These are phyloP conservation scores for Pythium rishiriense DNA, from an alignment of 352 stramenopile species.

Conservation along the genomic window DNA sequence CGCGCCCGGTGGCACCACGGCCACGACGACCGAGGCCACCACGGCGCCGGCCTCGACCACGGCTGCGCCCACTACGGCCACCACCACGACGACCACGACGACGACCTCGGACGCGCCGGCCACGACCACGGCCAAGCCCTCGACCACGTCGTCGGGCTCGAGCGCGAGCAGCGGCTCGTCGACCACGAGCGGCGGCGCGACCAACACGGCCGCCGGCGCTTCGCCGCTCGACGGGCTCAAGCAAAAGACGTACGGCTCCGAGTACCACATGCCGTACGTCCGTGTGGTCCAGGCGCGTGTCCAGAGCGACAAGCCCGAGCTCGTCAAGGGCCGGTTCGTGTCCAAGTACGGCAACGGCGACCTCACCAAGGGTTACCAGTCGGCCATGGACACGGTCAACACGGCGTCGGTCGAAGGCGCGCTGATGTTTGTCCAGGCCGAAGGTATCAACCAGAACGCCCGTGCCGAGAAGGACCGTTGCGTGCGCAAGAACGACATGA, in stretches of 20 bases:
- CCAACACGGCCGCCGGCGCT: conserved; percentile 7
- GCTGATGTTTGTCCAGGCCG: conserved; percentile 81
- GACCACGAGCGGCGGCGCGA: neutral
- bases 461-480: conserved; percentile 53
- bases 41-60: neutral
- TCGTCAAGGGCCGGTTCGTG: conserved; percentile 58
- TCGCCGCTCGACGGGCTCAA: conserved; percentile 38
- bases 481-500: conserved; percentile 51
- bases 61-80: neutral
- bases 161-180: neutral
- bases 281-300: conserved; percentile 67
- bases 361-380: conserved; percentile 50
- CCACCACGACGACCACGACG: neutral
- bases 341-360: conserved; percentile 57
- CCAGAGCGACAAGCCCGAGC: conserved; percentile 63
- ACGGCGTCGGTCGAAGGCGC: conserved; percentile 68
- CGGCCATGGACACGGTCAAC: conserved; percentile 71
- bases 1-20: neutral
- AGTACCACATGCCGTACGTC: conserved; percentile 71
- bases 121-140: neutral
- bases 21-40: neutral
- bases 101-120: too few relatives aligned
- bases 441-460: conserved; percentile 69
- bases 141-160: neutral
- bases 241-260: conserved; percentile 31